A percentile compares a stretch with the other conserved stretches of the same genome.
These are phyloP conservation scores for Phyllosticta citribraziliensis DNA, from an alignment of 2,329 filamentous ascomycete genomes.

Conservation along the genomic window DNA sequence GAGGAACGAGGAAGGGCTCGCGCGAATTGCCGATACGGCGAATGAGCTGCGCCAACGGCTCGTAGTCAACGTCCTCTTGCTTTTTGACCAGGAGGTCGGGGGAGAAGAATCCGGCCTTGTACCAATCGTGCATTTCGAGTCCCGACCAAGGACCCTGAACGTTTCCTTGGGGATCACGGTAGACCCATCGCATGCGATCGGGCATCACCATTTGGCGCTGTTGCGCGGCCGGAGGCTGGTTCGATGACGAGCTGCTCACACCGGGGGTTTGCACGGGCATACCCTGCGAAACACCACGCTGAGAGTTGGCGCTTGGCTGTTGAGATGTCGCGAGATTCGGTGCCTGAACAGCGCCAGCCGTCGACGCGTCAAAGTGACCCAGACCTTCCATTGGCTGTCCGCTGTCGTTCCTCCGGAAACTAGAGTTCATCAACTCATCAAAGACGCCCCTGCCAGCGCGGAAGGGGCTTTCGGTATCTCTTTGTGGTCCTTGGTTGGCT, in stretches of 20 bases:
- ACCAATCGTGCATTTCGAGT: constrained; percentile 99
- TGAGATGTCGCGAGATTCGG: constrained; percentile 21
- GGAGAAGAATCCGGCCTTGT: constrained; percentile 96
- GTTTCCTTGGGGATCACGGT: constrained; percentile 85
- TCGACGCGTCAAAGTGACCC: constrained; percentile 17
- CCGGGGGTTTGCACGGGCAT: constrained; percentile 24
- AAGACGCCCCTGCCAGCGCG: constrained; percentile 27
- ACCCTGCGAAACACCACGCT: constrained; percentile 22
- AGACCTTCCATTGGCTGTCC: constrained; percentile 16
- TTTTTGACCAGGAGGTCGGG: constrained; percentile 92
- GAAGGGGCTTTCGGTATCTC: constrained; percentile 33
- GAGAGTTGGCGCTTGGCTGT: constrained; percentile 20
- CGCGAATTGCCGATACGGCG: constrained; percentile 92
- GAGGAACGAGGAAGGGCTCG: constrained; percentile 93
- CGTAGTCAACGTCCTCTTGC: constrained; percentile 85
- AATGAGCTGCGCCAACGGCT: constrained; percentile 89
- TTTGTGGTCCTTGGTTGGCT: constrained; percentile 21
- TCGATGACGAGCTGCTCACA: constrained; percentile 44
- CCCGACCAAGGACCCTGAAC: constrained; percentile 93
- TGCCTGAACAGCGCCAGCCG: constrained; percentile 16
- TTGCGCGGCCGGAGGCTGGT: constrained; percentile 58
- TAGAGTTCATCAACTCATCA: constrained; percentile 26
- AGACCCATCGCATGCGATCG: constrained; percentile 97
- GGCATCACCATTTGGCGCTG: constrained; percentile 97
- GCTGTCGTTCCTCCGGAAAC: constrained; percentile 2